Conservation (phyloP, 2,329 filamentous ascomycete genomes). For the Lecanicillium sp. region DNA sequence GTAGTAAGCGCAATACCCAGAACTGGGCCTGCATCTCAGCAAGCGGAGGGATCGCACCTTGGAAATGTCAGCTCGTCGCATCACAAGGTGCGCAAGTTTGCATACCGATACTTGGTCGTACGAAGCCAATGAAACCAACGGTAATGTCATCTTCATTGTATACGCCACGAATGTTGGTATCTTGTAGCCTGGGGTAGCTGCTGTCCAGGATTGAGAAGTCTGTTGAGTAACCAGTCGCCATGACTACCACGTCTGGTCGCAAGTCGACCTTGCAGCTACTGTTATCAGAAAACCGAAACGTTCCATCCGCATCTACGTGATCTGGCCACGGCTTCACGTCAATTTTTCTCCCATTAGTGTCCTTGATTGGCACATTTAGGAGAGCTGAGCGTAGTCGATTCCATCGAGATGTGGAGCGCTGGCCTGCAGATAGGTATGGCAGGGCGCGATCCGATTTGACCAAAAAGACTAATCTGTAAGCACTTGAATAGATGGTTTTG, state of each 20-base stretch:
- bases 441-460: constrained; percentile 34
- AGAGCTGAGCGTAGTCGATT: constrained; percentile 28
- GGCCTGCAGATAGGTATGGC: constrained; percentile 32
- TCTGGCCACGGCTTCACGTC: constrained; percentile 36
- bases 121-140: constrained; percentile 39
- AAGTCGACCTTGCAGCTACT: constrained; percentile 17
- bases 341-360: constrained; percentile 31
- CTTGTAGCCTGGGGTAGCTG: constrained; percentile 34
- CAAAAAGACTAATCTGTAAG: constrained; percentile 28
- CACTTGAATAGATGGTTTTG: constrained; percentile 30
- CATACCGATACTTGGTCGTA: constrained; percentile 34
- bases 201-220: constrained; percentile 31
- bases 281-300: constrained; percentile 24
- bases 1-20: constrained; percentile 34
- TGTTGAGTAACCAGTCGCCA: constrained; percentile 39
- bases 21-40: constrained; percentile 41
- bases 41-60: constrained; percentile 39
- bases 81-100: background rate
- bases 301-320: constrained; percentile 26
- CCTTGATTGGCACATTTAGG: constrained; percentile 30
- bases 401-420: constrained; percentile 22
- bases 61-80: constrained; percentile 4
- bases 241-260: constrained; percentile 34
- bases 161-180: constrained; percentile 44
- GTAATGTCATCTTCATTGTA: constrained; percentile 33